Percentiles rank a stretch among this genome's conserved stretches.
Conservation (phyloP, 83 land plant genomes). For the Thuja plicata region DNA sequence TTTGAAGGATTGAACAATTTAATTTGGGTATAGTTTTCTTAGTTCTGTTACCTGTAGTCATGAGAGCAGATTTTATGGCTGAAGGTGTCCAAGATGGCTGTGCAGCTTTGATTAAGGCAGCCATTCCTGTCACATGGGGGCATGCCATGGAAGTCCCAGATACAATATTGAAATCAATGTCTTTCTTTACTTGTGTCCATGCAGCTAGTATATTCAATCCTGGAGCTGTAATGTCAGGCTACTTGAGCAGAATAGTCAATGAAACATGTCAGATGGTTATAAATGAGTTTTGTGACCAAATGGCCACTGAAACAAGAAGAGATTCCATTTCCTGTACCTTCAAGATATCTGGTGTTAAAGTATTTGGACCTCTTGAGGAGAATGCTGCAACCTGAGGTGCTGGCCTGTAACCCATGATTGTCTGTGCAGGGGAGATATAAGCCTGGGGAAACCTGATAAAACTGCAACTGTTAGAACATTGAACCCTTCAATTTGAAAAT, state of each 20-base stretch:
- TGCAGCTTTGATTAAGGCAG: slow-evolving; percentile 53
- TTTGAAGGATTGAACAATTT: neutral
- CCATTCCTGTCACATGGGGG: slow-evolving; percentile 63
- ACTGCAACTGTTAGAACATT: neutral
- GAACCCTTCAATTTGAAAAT: neutral
- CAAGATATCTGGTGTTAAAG: slow-evolving; percentile 57
- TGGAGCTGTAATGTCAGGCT: slow-evolving; percentile 76
- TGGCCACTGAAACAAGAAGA: neutral
- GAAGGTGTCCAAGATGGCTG: slow-evolving; percentile 67
- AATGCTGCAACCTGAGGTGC: slow-evolving; percentile 61
- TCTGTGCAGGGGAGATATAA: slow-evolving; percentile 41
- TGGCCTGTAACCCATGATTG: slow-evolving; percentile 46
- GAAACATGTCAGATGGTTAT: neutral
- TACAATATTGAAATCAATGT: slow-evolving; percentile 48
- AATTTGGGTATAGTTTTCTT: neutral
- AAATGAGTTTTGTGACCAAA: neutral
- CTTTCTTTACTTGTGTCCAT: slow-evolving; percentile 52
- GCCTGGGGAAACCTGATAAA: slow-evolving; percentile 39
- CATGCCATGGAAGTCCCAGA: slow-evolving; percentile 80
- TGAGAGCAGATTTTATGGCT: slow-evolving; percentile 68
- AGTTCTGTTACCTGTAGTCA: slow-evolving; percentile 54
- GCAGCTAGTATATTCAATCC: slow-evolving; percentile 72
- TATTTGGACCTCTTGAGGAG: slow-evolving; percentile 70
- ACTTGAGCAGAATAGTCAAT: neutral
- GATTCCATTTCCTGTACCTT: slow-evolving; percentile 41